Evolutionary conservation across 495 filamentous ascomycete genomes (phyloP), one percentile per base, ranked within the genome.

Genomic region (Tuber indicum): DNA sequence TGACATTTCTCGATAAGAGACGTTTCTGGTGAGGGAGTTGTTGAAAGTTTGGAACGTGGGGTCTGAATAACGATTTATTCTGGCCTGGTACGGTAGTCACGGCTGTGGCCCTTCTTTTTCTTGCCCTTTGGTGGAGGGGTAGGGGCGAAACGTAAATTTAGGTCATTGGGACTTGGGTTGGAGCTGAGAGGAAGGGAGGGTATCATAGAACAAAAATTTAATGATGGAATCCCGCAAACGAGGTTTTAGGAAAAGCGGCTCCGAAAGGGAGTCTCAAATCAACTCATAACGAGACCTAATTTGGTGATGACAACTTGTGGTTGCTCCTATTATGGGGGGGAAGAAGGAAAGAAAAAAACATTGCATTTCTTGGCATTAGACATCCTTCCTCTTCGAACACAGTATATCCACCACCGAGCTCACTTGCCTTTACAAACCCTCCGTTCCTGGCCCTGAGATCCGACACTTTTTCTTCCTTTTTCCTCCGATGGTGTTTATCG

Each of bases 361-460:
- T 9, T 66, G 26, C 14, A 36, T 66, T 66, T 66, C 58, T 66
- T 66, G 58, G 58, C 58, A 66, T 66, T 17, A 17, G 58, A 66
- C 26, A 36, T 19, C 26, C 26, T 36, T 66, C 58, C 58, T 36
- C 58, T 66, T 66, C 58, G 8, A 66, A 66, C 58, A 36, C 58
- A 66, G 58, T 26, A 66, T 36, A 26, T 66, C 58, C 58, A 66
- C 26, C 58, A 32, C n/a, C 52, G 12, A 66, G 58, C 32, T 16
- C 58, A 36, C 16, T 36, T 66, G 58, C 58, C 58, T 66, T 36
- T 66, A 52, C 6, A 4, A 16, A 43, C 47, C 58, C 26, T 17
- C 58, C 58, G 58, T 66, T 66, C 58, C 58, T 66, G 58, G 58
- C 58, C 58, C 58, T 66, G 58, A 62, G 58, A 66, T 66, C 26